These are phyloP conservation scores for Thyridium curvatum DNA, from an alignment of 2,329 filamentous ascomycete genomes.

Conservation along the genomic window DNA sequence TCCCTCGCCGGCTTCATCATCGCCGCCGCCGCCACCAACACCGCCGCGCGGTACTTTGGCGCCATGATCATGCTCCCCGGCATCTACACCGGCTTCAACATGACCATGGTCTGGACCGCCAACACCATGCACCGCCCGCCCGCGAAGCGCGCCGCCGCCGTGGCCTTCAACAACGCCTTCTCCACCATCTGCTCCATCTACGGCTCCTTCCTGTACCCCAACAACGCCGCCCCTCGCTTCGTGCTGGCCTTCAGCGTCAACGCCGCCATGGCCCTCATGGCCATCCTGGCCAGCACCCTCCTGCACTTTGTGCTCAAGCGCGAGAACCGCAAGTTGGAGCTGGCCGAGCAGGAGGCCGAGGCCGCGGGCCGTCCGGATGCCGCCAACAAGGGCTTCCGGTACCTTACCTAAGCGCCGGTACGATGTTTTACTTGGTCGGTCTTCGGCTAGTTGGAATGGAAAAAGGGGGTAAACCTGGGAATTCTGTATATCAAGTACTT, in stretches of 20 bases:
- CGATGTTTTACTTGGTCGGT: no score
- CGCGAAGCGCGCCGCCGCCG: slow-evolving; percentile 33
- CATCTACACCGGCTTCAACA: slow-evolving; percentile 29
- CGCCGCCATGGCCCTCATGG: slow-evolving; percentile 14
- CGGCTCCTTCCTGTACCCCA: slow-evolving; percentile 16
- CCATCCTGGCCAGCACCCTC: slow-evolving; percentile 11
- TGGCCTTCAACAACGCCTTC: slow-evolving; percentile 29
- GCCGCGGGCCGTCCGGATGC: background rate
- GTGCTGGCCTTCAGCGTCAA: slow-evolving; percentile 17
- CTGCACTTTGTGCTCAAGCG: slow-evolving; percentile 12
- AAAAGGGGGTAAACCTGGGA: no score
- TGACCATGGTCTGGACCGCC: slow-evolving; percentile 32
- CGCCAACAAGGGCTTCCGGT: slow-evolving; percentile 10
- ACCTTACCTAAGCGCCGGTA: slow-evolving; percentile 5
- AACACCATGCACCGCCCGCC: slow-evolving; percentile 39
- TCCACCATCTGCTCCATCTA: slow-evolving; percentile 15
- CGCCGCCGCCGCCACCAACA: slow-evolving; percentile 25
- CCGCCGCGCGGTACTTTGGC: slow-evolving; percentile 31
- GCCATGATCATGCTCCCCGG: slow-evolving; percentile 37
- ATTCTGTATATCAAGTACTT: no score
- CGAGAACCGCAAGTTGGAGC: slow-evolving; percentile 14
- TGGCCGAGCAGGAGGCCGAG: slow-evolving; percentile 11
- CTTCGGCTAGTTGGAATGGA: no score
- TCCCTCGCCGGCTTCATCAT: slow-evolving; percentile 29
- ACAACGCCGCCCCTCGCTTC: slow-evolving; percentile 14